phyloP scores from a whole-genome alignment of 805 yeast species.

The Maudiozyma pseudohumilis region DNA sequence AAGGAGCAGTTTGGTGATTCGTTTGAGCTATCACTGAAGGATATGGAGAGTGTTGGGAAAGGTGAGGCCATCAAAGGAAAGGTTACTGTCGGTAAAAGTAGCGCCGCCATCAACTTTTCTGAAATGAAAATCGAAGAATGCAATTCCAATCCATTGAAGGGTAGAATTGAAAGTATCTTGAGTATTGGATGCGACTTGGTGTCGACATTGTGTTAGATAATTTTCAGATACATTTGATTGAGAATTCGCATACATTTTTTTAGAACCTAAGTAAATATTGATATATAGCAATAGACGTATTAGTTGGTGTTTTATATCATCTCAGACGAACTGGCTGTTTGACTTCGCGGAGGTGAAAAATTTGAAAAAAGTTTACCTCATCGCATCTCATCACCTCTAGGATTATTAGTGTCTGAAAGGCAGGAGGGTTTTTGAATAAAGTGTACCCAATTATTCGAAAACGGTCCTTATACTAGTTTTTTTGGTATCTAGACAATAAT shows the following conservation, averaged over 20 bases:
- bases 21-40: constrained; percentile 29
- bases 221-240: too few species aligned
- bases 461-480: too few species aligned
- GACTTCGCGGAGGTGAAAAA: constrained; percentile 1
- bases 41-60: constrained; percentile 8
- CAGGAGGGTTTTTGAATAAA: too few species aligned
- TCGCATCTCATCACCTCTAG: constrained; percentile 21
- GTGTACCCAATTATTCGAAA: too few species aligned
- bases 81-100: constrained; percentile 62
- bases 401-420: too few species aligned
- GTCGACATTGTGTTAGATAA: constrained; percentile 62
- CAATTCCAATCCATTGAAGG: constrained; percentile 62
- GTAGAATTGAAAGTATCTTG: constrained; percentile 73
- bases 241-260: too few species aligned
- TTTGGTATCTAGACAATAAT: too few species aligned
- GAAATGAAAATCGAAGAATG: constrained; percentile 60
- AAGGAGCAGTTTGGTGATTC: constrained; percentile 85
- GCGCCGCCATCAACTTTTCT: constrained; percentile 57
- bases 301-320: not conserved
- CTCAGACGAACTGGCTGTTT: not conserved
- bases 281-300: too few species aligned
- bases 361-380: constrained; percentile 14
- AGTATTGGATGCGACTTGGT: constrained; percentile 70
- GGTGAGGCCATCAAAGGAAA: constrained; percentile 40
- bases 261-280: too few species aligned